Base-by-base conservation (phyloP, 139 green algal genomes). In the Closterium sp. region DNA sequence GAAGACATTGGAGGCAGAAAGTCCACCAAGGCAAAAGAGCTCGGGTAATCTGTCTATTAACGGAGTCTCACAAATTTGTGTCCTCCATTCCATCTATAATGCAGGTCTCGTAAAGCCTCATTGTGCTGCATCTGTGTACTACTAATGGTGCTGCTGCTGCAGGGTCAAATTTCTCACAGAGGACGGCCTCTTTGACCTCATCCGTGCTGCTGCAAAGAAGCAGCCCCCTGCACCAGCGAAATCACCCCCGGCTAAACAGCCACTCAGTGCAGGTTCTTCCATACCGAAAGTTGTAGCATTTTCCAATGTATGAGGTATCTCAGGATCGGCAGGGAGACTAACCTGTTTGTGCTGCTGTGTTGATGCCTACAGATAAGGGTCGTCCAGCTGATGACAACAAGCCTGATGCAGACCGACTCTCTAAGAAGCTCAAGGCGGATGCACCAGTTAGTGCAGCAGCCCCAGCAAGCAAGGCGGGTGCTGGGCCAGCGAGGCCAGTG, bases 161-260 rank as follows among this genome's bases (percentile, higher is more conserved):
- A 93, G 91, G 19, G 76, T 91, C 28, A 34, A 30, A 32, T 30
- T 93, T 19, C 23, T 94, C 31, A 91, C 89, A 23, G 92, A 94
- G 64, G 92, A 94, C 35, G 90, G 84, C 32, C 30, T 94, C 21
- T 93, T 94, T 88, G 92, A 92, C 30, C 92, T 94, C 23, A 93
- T 94, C 33, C 88, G 84, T 83, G 89, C 91, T 31, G 33, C 88
- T 2, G 43, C 88, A 33, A 86, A 85, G 88, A 91, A 91, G 88
- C 28, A 91, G 33, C 23, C 69, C 9, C 28, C 86, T 89, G 35
- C 28, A 32, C n/a, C 88, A 91, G 31, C 34, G 33, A 91, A 89
- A 66, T 66, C 4, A 66, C 38, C 38, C 38, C 38, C 84, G 33
- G 84, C 84, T 87, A 35, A 87, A 87, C 84, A 87, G 33, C 84